Evolutionary conservation across 2,329 filamentous ascomycete species (phyloP), one percentile per base, ranked within the genome.

Genomic region (Clarireedia sp.): DNA sequence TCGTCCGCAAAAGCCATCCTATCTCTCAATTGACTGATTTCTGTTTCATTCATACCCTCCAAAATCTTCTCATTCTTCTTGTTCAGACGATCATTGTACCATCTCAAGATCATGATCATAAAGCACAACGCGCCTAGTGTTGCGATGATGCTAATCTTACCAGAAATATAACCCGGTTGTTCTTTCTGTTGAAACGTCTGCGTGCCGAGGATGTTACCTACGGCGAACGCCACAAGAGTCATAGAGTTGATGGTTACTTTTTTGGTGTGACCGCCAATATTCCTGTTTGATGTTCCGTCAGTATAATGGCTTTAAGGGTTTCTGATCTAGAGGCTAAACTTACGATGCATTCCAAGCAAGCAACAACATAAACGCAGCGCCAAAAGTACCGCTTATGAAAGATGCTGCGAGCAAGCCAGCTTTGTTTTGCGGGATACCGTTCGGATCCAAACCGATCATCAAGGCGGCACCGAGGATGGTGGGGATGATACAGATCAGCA

Each of bases 271-370:
- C 77, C 77, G 0, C 73, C 76, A n/a, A 78, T 68, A 57, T 80
- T 80, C 7, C 29, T 33, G 29, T 33, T 33, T 33, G 29, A 12
- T 14, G 29, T 33, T 33, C 29, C 9, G 29, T 33, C 29, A 33
- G 9, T 33, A 33, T 10, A 71, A 23, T 5, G 24, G 44, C 5
- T 44, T 24, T 12, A 74, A 75, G 0, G 75, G 78, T 54, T 79
- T 62, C 51, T 73, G 69, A 79, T 75, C 36, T 71, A 74, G 60
- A 79, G 3, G 75, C 74, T 5, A 78, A 59, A 0, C 74, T 74
- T 60, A 78, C 73, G 66, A 76, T 77, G 59, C 73, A 78, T 60
- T 74, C 77, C 9, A 82, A 70, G 76, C 78, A 80, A 7, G 80
- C 71, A 0, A 73, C 77, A 6, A 81, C 8, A 16, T 45, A 19